Evolutionary conservation across 257 asterid species (phyloP).

Genomic region (Ligustrum vulgare): DNA sequence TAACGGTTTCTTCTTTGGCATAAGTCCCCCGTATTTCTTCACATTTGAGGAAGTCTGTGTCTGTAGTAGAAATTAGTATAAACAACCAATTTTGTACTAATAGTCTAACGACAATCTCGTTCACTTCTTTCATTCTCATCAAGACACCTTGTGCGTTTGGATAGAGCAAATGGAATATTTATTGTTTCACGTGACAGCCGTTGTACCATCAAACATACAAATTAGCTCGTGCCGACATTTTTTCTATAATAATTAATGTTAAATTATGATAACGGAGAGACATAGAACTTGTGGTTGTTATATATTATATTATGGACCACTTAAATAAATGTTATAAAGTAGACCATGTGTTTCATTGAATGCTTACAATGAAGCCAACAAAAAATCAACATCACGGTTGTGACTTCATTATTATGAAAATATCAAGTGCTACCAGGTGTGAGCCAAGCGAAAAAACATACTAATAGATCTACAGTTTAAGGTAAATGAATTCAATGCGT

Average conservation of each 20-base stretch:
- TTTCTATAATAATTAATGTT: no score
- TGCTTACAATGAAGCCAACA: background rate
- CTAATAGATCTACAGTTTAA: no score
- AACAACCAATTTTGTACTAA: constrained; percentile 13
- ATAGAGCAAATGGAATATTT: background rate
- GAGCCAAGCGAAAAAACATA: no score
- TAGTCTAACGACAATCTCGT: background rate
- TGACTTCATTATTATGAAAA: no score
- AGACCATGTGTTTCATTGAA: background rate
- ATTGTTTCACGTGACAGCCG: background rate
- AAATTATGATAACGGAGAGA: background rate
- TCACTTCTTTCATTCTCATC: background rate
- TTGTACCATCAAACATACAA: constrained; percentile 1
- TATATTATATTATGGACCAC: background rate
- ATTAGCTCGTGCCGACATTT: background rate
- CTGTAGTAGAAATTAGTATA: constrained; percentile 23
- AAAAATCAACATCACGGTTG: background rate
- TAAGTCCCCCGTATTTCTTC: constrained; percentile 66
- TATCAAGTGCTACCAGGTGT: no score
- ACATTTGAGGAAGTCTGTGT: constrained; percentile 42
- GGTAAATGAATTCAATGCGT: no score
- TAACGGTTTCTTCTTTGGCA: constrained; percentile 82
- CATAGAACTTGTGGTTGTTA: background rate
- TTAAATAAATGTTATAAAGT: background rate
- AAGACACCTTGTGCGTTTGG: constrained; percentile 20